These are phyloP conservation scores for Heliosperma pusillum DNA, from an alignment of 148 eudicot genomes.

Conservation along the genomic window DNA sequence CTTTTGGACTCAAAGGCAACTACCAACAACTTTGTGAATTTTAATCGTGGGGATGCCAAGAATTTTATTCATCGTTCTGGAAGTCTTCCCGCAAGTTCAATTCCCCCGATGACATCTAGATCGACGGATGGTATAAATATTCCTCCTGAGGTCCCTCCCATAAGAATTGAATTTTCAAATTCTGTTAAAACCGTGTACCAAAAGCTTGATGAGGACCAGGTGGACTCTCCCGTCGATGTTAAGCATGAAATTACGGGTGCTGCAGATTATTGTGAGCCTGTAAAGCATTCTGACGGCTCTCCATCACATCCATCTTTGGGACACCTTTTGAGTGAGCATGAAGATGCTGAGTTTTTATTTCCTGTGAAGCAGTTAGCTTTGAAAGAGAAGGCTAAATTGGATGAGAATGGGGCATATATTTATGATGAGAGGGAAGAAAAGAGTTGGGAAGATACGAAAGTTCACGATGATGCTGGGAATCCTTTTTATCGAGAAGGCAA, in stretches of 20 bases:
- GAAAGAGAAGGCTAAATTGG: conserved; percentile 31
- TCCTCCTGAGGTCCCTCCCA: conserved; percentile 73
- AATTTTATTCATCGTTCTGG: conserved; percentile 33
- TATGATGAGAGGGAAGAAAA: conserved; percentile 26
- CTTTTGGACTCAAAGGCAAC: conserved; percentile 33
- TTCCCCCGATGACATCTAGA: conserved; percentile 34
- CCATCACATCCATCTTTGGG: conserved; percentile 31
- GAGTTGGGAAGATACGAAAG: conserved; percentile 22
- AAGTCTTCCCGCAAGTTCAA: conserved; percentile 46
- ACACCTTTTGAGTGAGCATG: conserved; percentile 28
- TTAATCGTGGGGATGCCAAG: conserved; percentile 30
- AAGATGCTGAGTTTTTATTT: conserved; percentile 41
- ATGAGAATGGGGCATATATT: conserved; percentile 25
- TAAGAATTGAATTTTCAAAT: conserved; percentile 48
- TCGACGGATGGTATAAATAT: conserved; percentile 53
- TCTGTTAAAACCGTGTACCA: conserved; percentile 48
- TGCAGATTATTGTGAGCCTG: conserved; percentile 26
- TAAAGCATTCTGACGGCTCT: conserved; percentile 19
- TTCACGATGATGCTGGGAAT: conserved; percentile 14
- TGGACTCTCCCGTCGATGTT: conserved; percentile 33
- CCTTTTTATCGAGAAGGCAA: conserved; percentile 27
- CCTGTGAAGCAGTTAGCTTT: conserved; percentile 32
- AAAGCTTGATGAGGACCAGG: conserved; percentile 64
- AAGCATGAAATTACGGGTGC: conserved; percentile 37
- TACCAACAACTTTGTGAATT: conserved; percentile 18